Conservation (phyloP, 208 protist genomes). For the Wallacemonas rigidus region DNA sequence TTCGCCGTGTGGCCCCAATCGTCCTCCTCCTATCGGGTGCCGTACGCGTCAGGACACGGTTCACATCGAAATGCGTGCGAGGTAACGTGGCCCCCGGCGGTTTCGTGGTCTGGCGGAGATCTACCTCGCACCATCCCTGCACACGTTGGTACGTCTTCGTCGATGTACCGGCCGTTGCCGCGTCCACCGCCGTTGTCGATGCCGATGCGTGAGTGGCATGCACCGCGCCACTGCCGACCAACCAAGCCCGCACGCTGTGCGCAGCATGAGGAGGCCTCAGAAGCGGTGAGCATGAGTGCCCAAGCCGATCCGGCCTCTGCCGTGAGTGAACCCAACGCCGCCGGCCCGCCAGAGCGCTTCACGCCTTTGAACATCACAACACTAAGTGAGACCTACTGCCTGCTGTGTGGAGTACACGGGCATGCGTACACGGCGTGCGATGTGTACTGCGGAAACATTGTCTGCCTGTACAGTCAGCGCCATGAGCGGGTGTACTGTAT, state of each 20-base stretch:
- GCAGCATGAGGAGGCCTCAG: too few species aligned
- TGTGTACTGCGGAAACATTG: conserved; percentile 28
- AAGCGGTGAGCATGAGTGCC: too few species aligned
- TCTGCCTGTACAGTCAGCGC: conserved; percentile 37
- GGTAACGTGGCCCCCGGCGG: too few species aligned
- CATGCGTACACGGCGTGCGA: conserved; percentile 47
- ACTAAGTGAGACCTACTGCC: conserved; percentile 21
- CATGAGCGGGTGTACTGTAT: conserved; percentile 42
- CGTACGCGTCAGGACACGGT: too few species aligned
- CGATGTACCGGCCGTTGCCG: not conserved
- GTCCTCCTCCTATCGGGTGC: too few species aligned
- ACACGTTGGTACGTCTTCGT: not conserved
- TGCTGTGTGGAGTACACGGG: conserved; percentile 37
- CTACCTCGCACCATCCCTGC: too few species aligned
- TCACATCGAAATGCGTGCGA: too few species aligned
- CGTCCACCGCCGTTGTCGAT: not conserved
- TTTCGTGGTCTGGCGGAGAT: too few species aligned
- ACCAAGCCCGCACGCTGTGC: not conserved
- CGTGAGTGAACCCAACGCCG: not conserved
- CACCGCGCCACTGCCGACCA: not conserved
- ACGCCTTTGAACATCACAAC: conserved; percentile 24
- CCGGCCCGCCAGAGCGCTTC: not conserved
- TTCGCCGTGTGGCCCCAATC: too few species aligned
- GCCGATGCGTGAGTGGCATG: not conserved
- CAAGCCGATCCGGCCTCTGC: too few species aligned